Percentiles rank a stretch among this genome's conserved stretches.
Conservation (phyloP, 768 basidiomycete species). For the Leccinum rimulosum region DNA sequence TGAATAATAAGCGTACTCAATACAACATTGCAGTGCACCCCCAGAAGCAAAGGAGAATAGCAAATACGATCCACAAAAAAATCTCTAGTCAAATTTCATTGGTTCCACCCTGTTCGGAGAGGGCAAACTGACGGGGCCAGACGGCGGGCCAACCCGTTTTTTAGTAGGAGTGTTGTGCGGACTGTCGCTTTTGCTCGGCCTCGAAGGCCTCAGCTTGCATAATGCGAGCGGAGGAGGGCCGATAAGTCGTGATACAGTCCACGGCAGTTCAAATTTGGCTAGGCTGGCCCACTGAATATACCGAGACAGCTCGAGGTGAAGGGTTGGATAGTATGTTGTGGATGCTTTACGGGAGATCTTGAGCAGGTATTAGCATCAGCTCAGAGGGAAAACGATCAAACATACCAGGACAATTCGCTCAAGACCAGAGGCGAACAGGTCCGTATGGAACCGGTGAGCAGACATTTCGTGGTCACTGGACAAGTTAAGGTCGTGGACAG, state of each 20-base stretch:
- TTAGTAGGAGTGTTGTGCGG: constrained; percentile 24
- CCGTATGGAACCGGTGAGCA: constrained; percentile 78
- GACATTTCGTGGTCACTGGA: constrained; percentile 70
- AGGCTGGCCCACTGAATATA: constrained; percentile 69
- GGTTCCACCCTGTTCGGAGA: constrained; percentile 44
- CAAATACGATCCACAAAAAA: neutral
- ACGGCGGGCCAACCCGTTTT: constrained; percentile 18
- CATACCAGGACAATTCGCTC: constrained; percentile 87
- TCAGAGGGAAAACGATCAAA: neutral
- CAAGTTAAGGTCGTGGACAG: constrained; percentile 61
- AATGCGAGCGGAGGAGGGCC: constrained; percentile 71
- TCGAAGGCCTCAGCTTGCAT: constrained; percentile 39
- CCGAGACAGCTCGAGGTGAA: constrained; percentile 91
- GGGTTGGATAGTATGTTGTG: constrained; percentile 86
- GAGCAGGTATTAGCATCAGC: neutral
- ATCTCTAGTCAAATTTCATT: constrained; percentile 37
- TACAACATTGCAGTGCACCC: constrained; percentile 10
- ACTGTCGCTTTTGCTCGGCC: constrained; percentile 10
- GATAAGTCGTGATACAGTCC: constrained; percentile 73
- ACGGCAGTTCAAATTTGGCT: constrained; percentile 77
- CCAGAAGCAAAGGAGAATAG: constrained; percentile 1
- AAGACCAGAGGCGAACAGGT: constrained; percentile 88
- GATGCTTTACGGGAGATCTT: constrained; percentile 96
- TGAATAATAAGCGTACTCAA: constrained; percentile 15
- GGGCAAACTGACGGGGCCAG: constrained; percentile 32